These are phyloP conservation scores for Diutina catenulata DNA, from an alignment of 1,139 yeast species.

Conservation along the genomic window DNA sequence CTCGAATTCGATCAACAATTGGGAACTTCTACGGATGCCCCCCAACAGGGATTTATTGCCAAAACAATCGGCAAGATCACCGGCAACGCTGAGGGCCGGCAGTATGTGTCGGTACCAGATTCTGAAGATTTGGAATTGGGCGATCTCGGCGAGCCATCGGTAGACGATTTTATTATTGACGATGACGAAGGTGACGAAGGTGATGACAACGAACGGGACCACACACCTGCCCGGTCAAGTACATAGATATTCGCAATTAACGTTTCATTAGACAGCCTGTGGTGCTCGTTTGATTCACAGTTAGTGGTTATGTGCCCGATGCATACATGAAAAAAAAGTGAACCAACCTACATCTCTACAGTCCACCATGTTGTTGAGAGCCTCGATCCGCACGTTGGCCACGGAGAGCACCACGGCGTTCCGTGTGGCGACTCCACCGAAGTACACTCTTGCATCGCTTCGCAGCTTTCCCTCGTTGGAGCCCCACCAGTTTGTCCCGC, in stretches of 20 bases:
- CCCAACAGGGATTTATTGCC: slow-evolving; percentile 21
- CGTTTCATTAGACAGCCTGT: too few species aligned
- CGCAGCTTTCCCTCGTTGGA: slow-evolving; percentile 84
- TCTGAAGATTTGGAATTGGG: slow-evolving; percentile 30
- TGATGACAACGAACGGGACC: not conserved
- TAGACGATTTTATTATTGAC: slow-evolving; percentile 26
- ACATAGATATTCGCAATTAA: too few species aligned
- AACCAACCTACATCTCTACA: slow-evolving; percentile 9
- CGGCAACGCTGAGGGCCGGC: slow-evolving; percentile 19
- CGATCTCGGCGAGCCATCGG: slow-evolving; percentile 11
- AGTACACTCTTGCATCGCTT: slow-evolving; percentile 68
- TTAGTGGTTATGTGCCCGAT: too few species aligned
- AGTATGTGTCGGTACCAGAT: slow-evolving; percentile 17
- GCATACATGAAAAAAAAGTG: slow-evolving; percentile 12
- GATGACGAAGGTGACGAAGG: slow-evolving; percentile 25
- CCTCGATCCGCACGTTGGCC: slow-evolving; percentile 5
- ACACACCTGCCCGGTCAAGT: too few species aligned
- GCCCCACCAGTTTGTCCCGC: slow-evolving; percentile 67
- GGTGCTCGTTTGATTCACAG: too few species aligned
- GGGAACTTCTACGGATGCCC: not conserved
- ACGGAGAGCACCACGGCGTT: slow-evolving; percentile 6
- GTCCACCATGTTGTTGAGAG: slow-evolving; percentile 6
- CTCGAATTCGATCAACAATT: slow-evolving; percentile 10
- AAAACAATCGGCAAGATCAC: slow-evolving; percentile 29
- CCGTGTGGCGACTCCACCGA: slow-evolving; percentile 37